Conservation (phyloP, 2,329 filamentous ascomycete genomes). For the Calonectria pauciramosa region DNA sequence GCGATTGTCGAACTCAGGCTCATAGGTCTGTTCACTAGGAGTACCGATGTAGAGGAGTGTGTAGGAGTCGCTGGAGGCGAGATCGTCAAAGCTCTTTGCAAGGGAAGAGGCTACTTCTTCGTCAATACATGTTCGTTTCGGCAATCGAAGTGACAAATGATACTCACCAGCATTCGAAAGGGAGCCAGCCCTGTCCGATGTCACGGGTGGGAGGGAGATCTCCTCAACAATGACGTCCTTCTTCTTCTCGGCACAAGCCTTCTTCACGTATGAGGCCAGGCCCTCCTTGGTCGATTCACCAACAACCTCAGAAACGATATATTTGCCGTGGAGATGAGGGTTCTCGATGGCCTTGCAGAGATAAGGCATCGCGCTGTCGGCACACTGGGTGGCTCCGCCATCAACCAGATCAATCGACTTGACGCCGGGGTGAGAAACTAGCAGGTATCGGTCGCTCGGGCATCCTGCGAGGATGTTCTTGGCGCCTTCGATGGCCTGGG, state of each 20-base stretch:
- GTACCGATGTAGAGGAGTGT: constrained; percentile 84
- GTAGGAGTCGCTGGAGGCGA: constrained; percentile 64
- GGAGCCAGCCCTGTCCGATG: constrained; percentile 57
- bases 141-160: not conserved
- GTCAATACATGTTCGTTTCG: not conserved
- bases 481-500: constrained; percentile 58
- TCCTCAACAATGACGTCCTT: constrained; percentile 56
- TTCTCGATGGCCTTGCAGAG: constrained; percentile 59
- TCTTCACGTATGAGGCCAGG: constrained; percentile 60
- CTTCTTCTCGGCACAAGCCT: constrained; percentile 59
- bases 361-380: constrained; percentile 66
- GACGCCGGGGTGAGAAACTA: constrained; percentile 83
- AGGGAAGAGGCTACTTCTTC: constrained; percentile 63
- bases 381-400: constrained; percentile 51
- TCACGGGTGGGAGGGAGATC: constrained; percentile 57
- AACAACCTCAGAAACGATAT: constrained; percentile 70
- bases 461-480: constrained; percentile 73
- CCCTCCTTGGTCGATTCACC: constrained; percentile 60
- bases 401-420: constrained; percentile 77
- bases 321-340: constrained; percentile 54
- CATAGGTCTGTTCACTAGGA: constrained; percentile 70
- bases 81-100: constrained; percentile 60
- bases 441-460: constrained; percentile 81
- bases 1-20: constrained; percentile 72
- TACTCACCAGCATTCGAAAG: constrained; percentile 64